Evolutionary conservation across 441 rosid species (phyloP).

Genomic region (Capsella rubella): DNA sequence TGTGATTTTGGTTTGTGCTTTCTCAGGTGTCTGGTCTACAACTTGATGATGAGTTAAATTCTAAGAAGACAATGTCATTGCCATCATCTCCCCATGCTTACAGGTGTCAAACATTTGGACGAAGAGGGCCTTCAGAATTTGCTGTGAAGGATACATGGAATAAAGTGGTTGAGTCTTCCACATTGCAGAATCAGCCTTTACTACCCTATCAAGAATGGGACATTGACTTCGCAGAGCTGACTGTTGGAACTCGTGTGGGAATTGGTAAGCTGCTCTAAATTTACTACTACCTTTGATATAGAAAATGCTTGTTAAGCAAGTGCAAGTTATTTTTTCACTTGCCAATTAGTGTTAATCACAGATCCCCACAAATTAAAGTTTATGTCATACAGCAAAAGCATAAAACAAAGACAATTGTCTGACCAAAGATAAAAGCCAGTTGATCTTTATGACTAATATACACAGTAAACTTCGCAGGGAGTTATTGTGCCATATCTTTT

Average conservation of each 20-base stretch:
- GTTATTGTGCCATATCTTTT: not conserved
- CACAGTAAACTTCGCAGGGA: not conserved
- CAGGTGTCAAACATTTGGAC: conserved; percentile 65
- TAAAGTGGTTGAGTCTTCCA: conserved; percentile 88
- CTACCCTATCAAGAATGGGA: conserved; percentile 94
- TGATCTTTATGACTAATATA: not conserved
- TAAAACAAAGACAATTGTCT: not conserved
- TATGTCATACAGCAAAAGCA: not conserved
- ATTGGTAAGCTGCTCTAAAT: conserved; percentile 69
- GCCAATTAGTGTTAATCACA: conserved; percentile 1
- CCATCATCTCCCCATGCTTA: conserved; percentile 96
- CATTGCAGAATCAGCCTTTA: conserved; percentile 76
- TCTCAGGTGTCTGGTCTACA: conserved; percentile 66
- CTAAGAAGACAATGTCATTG: conserved; percentile 93
- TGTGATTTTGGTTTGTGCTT: conserved; percentile 36
- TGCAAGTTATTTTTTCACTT: not conserved
- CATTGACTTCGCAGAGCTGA: conserved; percentile 92
- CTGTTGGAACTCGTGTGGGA: conserved; percentile 98
- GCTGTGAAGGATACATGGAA: conserved; percentile 75
- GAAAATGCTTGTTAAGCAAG: conserved; percentile 2
- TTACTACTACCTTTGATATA: conserved; percentile 5
- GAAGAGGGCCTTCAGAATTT: conserved; percentile 69
- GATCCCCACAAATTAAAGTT: not conserved
- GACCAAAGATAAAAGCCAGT: not conserved
- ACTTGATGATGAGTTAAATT: conserved; percentile 61